Evolutionary conservation across 225 moss, liverwort and hornwort genomes (phyloP).

Genomic region (Pseudoscleropodium purum): DNA sequence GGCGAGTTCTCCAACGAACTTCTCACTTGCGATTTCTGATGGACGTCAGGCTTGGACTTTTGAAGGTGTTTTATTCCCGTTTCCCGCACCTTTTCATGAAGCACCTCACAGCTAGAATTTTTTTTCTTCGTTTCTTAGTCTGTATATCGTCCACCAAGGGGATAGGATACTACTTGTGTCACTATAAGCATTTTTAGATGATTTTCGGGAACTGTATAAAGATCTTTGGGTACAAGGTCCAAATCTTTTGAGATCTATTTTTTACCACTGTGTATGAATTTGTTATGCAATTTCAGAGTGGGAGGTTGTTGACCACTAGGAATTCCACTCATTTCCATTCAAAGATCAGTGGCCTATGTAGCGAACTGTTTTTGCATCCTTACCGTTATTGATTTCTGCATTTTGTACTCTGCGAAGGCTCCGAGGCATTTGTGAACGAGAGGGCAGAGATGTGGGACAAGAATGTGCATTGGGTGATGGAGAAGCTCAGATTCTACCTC

Average conservation of each 20-base stretch:
- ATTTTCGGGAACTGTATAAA: not conserved
- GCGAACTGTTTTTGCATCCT: not conserved
- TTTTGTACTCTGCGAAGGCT: conserved; percentile 3
- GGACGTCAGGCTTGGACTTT: conserved; percentile 28
- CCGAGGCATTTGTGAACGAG: conserved; percentile 17
- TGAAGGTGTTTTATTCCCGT: conserved; percentile 3
- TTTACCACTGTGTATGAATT: not conserved
- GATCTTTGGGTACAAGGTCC: not conserved
- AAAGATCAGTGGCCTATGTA: not conserved
- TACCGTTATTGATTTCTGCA: not conserved
- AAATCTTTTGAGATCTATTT: not conserved
- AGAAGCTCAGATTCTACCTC: conserved; percentile 39
- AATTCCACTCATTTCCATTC: not conserved
- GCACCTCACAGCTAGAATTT: not conserved
- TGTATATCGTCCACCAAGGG: not conserved
- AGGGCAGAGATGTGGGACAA: conserved; percentile 55
- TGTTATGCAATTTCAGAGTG: not conserved
- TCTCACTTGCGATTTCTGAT: conserved; percentile 6
- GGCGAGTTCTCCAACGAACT: not conserved
- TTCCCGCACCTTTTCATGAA: not conserved
- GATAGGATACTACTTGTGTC: not conserved
- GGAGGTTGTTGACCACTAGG: not conserved
- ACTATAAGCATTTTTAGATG: not conserved
- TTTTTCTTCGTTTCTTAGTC: not conserved
- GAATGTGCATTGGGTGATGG: conserved; percentile 45